A percentile compares a stretch with the other conserved stretches of the same genome.
These are phyloP conservation scores for Lentinula lateritia DNA, from an alignment of 768 basidiomycete genomes.

Conservation along the genomic window DNA sequence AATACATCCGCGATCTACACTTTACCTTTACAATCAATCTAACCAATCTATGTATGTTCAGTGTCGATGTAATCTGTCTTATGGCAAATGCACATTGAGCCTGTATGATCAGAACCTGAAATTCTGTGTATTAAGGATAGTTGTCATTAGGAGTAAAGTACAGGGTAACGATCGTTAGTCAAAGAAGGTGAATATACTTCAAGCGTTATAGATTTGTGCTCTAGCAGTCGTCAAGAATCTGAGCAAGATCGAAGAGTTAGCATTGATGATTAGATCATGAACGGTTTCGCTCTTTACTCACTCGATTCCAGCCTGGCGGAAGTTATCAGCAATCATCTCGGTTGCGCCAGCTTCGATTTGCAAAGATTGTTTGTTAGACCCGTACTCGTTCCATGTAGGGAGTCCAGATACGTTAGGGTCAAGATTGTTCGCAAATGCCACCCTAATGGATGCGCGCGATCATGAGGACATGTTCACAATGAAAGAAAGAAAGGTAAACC, in stretches of 20 bases:
- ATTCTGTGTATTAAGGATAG: neutral
- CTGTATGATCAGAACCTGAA: no score
- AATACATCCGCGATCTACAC: no score
- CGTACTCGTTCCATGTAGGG: neutral
- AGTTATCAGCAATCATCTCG: neutral
- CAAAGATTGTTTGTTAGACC: neutral
- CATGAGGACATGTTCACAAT: neutral
- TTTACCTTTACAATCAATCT: no score
- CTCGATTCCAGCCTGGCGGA: neutral
- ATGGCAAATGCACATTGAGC: no score
- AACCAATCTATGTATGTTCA: no score
- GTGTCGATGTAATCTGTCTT: no score
- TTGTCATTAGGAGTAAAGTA: neutral
- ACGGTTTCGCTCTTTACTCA: neutral
- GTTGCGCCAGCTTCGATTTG: neutral
- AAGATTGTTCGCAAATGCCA: constrained; percentile 21
- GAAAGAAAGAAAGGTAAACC: no score
- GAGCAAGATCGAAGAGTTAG: neutral
- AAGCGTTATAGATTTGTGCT: neutral
- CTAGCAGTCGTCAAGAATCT: neutral
- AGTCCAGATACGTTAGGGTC: constrained; percentile 18
- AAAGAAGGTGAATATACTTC: neutral
- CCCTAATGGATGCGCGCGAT: constrained; percentile 17
- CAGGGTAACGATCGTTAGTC: neutral
- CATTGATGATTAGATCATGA: neutral